Base-by-base conservation (phyloP, 768 basidiomycete species). In the Mycena polygramma region DNA sequence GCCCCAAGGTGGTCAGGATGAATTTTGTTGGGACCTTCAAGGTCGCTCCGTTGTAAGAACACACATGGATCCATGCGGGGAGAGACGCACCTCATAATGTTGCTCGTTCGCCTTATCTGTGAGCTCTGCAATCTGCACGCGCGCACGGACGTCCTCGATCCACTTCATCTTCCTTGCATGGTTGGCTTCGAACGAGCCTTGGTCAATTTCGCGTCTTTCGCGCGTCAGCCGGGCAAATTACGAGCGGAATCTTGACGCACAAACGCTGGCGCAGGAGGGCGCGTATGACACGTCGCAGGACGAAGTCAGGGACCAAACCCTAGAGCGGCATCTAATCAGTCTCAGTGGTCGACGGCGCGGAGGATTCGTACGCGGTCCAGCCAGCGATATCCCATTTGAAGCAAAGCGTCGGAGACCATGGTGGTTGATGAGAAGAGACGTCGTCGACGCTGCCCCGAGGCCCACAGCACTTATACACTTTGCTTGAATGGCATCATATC, bases 101-200 rank as follows among this genome's bases (percentile, higher is more conserved):
- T 92, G 92, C 75, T 92, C 89, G 71, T 93, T 93, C 22, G 91
- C 92, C 75, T 90, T 90, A 46, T 88, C 85, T 0, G 91, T 86
- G 14, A 87, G 83, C 68, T 88, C 89, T 4, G 91, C 91, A 68
- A 92, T 92, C 36, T 82, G 84, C 4, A 72, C 75, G 19, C 88
- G 79, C 0, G 82, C 80, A 24, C 86, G 84, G 30, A 91, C 86
- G 20, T 80, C 83, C 64, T 89, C 86, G 46, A 93, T 90, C 85
- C 87, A 92, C 59, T 84, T 79, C 89, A 91, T 90, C 76, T 92
- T 92, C 15, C 87, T 86, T 3, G 84, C 85, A 81, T 91, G 88
- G 74, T 90, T 91, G 15, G 84, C 86, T 55, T 87, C 87, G 58
- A 90, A 84, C 20, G 87, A 86, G 36, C 89, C 90, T 64, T 83